These are phyloP conservation scores for Coelastrella sp. DNA, from an alignment of 139 green algal genomes.

Conservation along the genomic window DNA sequence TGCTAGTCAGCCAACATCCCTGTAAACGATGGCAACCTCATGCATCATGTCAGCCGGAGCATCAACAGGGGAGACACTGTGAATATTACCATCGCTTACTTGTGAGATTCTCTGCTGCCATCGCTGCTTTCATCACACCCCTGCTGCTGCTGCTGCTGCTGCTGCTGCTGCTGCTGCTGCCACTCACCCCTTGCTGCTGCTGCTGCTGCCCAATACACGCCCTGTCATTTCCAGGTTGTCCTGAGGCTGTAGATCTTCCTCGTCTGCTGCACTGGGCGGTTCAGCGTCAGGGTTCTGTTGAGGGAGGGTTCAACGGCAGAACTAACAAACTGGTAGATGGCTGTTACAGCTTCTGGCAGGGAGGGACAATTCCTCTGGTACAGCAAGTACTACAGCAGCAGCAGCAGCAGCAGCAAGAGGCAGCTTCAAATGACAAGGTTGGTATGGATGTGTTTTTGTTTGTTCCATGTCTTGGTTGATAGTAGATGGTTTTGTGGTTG, in stretches of 20 bases:
- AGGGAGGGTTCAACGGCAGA: slow-evolving; percentile 96
- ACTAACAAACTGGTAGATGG: slow-evolving; percentile 99
- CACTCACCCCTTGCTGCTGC: neutral
- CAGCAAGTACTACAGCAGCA: slow-evolving; percentile 43
- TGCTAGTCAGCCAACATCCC: neutral
- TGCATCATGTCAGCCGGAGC: too few species aligned
- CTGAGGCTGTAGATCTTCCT: slow-evolving; percentile 72
- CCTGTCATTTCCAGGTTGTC: neutral
- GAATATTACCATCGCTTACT: too few species aligned
- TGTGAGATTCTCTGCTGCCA: too few species aligned
- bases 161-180: neutral
- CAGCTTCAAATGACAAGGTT: neutral
- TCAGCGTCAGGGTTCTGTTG: slow-evolving; percentile 79
- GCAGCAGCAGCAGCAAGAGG: neutral
- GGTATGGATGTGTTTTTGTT: too few species aligned
- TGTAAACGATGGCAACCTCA: too few species aligned
- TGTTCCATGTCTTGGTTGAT: too few species aligned
- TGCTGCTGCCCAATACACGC: neutral
- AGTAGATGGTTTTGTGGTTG: too few species aligned
- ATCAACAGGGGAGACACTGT: too few species aligned
- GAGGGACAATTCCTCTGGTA: slow-evolving; percentile 84
- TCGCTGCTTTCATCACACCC: too few species aligned
- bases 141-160: too few species aligned
- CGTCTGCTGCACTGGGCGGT: slow-evolving; percentile 80
- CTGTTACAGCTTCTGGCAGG: slow-evolving; percentile 98